Evolutionary conservation across 345 rosid species (phyloP), one percentile per base, ranked within the genome.

Genomic region (Citrus mangshanensis): DNA sequence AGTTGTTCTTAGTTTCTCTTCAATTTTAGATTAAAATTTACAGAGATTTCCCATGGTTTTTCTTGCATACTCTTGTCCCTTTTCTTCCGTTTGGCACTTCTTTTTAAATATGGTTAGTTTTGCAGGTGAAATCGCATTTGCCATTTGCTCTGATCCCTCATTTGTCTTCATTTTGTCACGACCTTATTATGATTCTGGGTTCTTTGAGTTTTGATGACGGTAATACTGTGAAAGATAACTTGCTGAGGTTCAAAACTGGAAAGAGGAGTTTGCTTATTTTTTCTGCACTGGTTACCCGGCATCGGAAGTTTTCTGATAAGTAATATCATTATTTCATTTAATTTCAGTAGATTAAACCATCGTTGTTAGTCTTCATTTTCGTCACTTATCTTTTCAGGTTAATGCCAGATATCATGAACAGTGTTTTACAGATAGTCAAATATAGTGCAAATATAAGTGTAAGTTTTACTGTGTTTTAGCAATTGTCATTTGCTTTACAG

Each of bases 251-350:
- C 83, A 94, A 92, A 83, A 80, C 91, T 81, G 97, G 88, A 76
- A 94, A 94, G 85, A 92, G 98, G 82, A 85, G 89, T 81, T 88
- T 94, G 86, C 92, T 85, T 76, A 86, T 94, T 81, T 94, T 94
- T 81, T 83, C 89, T 85, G 74, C 85, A 61, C 87, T 94, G 81
- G 83, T 90, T 66, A 94, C 93, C 78, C 89, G 95, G 72, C 98
- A 94, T 64, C 89, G 98, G 81, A 94, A 92, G 79, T 88, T 87
- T 84, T 87, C 93, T 78, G 94, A 94, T 80, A 92, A 88, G 98
- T 94, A 92, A 85, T 77, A 78, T 24, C 62, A 21, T 72, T 13
- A 9, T 46, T 56, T 64, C 51, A 40, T 69, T 49, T 61, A 56
- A 32, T 72, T 68, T 58, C 37, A 21, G 37, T 34, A 59, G 18